Evolutionary conservation across 73 alveolate genomes (phyloP), one percentile per base, ranked within the genome.

Genomic region (Halteria grandinella): DNA sequence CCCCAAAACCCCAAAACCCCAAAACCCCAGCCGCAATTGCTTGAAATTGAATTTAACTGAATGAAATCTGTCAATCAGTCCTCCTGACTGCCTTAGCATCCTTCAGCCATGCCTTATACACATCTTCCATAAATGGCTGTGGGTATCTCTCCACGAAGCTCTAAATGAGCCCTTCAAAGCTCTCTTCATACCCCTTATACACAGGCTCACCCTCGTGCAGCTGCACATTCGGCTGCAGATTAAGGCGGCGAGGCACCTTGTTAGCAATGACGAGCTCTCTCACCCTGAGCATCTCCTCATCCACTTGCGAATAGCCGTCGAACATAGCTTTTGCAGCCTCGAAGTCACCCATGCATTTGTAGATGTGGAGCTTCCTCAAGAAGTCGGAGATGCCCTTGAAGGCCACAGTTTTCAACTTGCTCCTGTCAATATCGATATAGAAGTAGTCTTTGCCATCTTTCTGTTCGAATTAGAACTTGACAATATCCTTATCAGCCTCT

Each of bases 121-220:
- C 80, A 12, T 79, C 79, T n/a, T 31, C 58, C 31, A 69, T 23
- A 47, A 79, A 45, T 0, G 71, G 64, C 33, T 58, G 70, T 43
- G 85, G 87, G 70, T 73, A 87, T 74, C 95, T 80, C 47, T 87
- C 95, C 17, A 33, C 51, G 52, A 62, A 85, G 15, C 93, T 84
- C 41, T 77, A 10, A 31, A 91, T 78, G 32, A 91, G 76, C 43
- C 97, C 95, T 69, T 91, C 94, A 72, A 75, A 82, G 15, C 52
- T 59, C 33, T 88, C 97, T 49, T 75, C 90, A 48, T 82, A 82
- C 50, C 34, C 52, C 69, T 43, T 57, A 59, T 82, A 82, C 57
- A 55, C 76, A 12, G 72, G 70, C n/a, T 82, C 75, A 27, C 40
- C 69, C 24, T 1, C 33, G 70, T 52, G 18, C 31, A 69, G 54